Conservation (phyloP, 306 rosid genomes). For the Oxytropis ochrocephala region DNA sequence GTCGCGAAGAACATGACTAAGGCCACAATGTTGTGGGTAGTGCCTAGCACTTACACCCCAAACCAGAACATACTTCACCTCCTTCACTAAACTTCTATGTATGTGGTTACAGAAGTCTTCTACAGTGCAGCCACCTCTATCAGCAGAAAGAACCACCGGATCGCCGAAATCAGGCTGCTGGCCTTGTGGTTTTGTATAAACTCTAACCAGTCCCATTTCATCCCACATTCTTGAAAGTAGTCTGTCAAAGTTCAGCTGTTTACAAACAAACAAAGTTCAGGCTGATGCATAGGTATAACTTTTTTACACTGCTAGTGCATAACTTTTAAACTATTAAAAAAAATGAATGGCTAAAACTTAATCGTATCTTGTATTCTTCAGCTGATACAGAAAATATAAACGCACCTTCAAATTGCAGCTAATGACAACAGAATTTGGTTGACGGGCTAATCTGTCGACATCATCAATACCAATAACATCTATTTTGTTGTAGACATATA, state of each 20-base stretch:
- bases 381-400: conserved; percentile 15
- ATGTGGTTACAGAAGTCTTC: conserved; percentile 97
- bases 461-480: conserved; percentile 96
- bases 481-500: conserved; percentile 97
- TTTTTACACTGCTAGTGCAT: too few relatives aligned
- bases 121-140: conserved; percentile 96
- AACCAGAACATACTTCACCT: conserved; percentile 91
- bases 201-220: conserved; percentile 97
- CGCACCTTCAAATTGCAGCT: conserved; percentile 89
- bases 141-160: conserved; percentile 92
- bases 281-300: too few relatives aligned
- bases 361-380: neutral
- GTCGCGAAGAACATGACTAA: conserved; percentile 64
- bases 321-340: neutral
- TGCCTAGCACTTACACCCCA: conserved; percentile 98
- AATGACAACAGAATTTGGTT: conserved; percentile 90
- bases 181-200: conserved; percentile 98
- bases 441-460: conserved; percentile 91
- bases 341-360: neutral
- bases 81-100: conserved; percentile 94
- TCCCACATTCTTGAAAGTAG: conserved; percentile 97
- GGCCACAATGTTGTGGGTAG: conserved; percentile 96
- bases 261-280: conserved; percentile 23
- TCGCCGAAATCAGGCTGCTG: conserved; percentile 96
- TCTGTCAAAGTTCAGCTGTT: conserved; percentile 95